Evolutionary conservation across 176 grass and related monocot species (phyloP), one percentile per base, ranked within the genome.

Genomic region (Tillandsia leiboldiana): DNA sequence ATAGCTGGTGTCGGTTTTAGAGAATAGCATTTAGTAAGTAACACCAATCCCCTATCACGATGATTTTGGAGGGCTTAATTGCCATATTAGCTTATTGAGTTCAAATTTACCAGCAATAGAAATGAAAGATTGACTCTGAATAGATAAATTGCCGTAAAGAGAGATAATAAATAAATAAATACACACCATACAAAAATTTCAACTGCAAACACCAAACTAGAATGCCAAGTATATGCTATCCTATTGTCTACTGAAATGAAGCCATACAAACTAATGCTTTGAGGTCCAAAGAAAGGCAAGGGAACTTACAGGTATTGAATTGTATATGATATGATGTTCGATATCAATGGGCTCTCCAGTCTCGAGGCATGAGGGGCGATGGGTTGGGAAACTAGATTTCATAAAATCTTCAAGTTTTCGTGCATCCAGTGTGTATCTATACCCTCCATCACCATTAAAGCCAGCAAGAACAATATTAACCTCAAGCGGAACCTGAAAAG

Each of bases 281-380:
- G 33, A 42, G 33, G 33, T 5, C 4, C 33, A 42, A 42, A 7
- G 33, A 42, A 83, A 48, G 42, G 2, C 49, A 63, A 14, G 15
- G 12, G 66, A 66, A 67, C 63, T 85, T 87, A 97, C 94, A 65
- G 82, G 74, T 81, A 99, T 93, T 26, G 84, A 87, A 84, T 99
- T 93, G 48, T 99, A 99, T 74, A 86, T 77, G 49, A 99, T 86
- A 79, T 93, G 94, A 80, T 99, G 94, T 20, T 99, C 94, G 17
- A 99, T 99, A 86, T 99, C 94, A 86, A 99, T 93, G 26, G 87
- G 87, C n/a, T 99, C 87, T 11, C 94, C 87, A 62, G 87, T 99
- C 80, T 99, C 94, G 0, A 99, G 77, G 63, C 94, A 99, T 8
- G 94, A 99, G 50, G 94, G 94, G 11, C 94, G 81, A 80, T 99